Evolutionary conservation across 345 rosid species (phyloP).

Genomic region (Pugionium dolabratum): DNA sequence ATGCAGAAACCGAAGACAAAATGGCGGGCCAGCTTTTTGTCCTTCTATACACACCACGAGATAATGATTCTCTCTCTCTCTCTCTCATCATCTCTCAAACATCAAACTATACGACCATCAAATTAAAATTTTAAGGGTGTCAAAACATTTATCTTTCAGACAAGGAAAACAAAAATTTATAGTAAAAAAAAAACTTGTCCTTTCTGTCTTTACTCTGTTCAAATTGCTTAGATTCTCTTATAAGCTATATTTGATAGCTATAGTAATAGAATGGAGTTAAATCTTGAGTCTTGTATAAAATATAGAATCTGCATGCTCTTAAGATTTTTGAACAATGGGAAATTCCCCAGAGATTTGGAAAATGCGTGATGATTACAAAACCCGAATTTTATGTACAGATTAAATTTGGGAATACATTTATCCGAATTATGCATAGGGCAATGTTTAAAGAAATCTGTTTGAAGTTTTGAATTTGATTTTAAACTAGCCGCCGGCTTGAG

Average conservation of each 20-base stretch:
- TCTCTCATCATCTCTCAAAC: constrained; percentile 1
- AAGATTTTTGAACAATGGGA: constrained; percentile 13
- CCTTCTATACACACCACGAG: constrained; percentile 36
- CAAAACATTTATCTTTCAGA: not conserved
- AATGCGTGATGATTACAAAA: constrained; percentile 18
- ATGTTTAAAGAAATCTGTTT: no score
- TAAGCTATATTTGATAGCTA: no score
- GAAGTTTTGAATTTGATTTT: not conserved
- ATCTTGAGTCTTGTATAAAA: not conserved
- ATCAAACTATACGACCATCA: not conserved
- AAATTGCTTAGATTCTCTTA: constrained; percentile 20
- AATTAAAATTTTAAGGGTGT: not conserved
- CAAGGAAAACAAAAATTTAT: not conserved
- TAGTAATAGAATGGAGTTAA: not conserved
- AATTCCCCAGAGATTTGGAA: constrained; percentile 10
- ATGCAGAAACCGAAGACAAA: constrained; percentile 42
- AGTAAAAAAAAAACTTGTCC: constrained; percentile 2
- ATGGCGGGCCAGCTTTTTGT: constrained; percentile 45
- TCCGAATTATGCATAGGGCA: not conserved
- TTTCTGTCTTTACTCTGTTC: constrained; percentile 3
- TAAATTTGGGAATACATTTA: not conserved
- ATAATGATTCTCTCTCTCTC: constrained; percentile 30
- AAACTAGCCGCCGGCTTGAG: constrained; percentile 18
- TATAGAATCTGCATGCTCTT: constrained; percentile 24
- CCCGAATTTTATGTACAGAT: constrained; percentile 1